These are phyloP conservation scores for Grifola frondosa DNA, from an alignment of 1,284 basidiomycete species.

Conservation along the genomic window DNA sequence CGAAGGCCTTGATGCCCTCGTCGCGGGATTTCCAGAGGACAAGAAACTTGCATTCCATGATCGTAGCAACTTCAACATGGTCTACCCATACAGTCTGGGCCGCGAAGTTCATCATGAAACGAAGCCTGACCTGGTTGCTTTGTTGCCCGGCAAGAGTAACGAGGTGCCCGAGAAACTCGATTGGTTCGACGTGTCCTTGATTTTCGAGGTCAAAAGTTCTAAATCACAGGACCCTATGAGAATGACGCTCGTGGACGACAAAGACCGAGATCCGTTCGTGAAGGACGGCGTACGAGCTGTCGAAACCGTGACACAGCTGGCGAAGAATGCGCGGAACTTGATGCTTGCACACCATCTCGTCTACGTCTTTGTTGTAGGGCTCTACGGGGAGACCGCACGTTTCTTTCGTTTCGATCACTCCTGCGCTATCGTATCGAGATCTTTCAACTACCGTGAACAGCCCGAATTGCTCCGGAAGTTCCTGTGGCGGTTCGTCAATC, in stretches of 20 bases:
- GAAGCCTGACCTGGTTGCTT: background rate
- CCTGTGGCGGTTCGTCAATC: slow-evolving; percentile 14
- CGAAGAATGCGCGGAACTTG: slow-evolving; percentile 10
- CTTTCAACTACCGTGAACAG: slow-evolving; percentile 2
- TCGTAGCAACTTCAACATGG: no score
- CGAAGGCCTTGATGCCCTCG: slow-evolving; percentile 1
- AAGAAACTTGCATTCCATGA: slow-evolving; percentile 6
- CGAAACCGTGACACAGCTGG: slow-evolving; percentile 4
- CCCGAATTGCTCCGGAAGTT: slow-evolving; percentile 6
- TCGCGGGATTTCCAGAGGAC: slow-evolving; percentile 4
- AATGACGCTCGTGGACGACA: background rate
- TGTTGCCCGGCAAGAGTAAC: no score
- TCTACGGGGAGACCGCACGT: slow-evolving; percentile 11
- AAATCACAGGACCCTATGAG: slow-evolving; percentile 1
- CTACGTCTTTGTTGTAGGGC: slow-evolving; percentile 8
- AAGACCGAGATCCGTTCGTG: slow-evolving; percentile 2
- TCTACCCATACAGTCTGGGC: no score
- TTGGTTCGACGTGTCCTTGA: slow-evolving; percentile 5
- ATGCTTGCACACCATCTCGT: slow-evolving; percentile 11
- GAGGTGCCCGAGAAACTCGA: no score
- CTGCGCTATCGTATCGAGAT: slow-evolving; percentile 1
- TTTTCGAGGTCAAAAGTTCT: slow-evolving; percentile 4
- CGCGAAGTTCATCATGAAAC: background rate
- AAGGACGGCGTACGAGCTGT: background rate
- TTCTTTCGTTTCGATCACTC: slow-evolving; percentile 14